Conservation (phyloP, 495 filamentous ascomycete genomes). For the Sphaerosporella brunnea region DNA sequence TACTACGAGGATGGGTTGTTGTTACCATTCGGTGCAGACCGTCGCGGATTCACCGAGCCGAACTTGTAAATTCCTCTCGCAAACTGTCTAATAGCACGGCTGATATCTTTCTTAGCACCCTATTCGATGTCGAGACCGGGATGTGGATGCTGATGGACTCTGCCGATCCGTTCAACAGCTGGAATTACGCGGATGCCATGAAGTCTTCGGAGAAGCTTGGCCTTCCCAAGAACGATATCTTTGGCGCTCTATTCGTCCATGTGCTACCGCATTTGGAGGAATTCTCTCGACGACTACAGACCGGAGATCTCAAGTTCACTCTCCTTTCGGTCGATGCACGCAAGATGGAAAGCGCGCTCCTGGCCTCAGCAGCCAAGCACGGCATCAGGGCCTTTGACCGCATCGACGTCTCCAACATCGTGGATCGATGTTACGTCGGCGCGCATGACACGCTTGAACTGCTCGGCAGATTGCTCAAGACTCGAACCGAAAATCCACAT, state of each 20-base stretch:
- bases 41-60: slow-evolving; percentile 1
- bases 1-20: slow-evolving; percentile 9
- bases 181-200: slow-evolving; percentile 1
- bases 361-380: not conserved
- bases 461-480: slow-evolving; percentile 4
- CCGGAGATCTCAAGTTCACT: slow-evolving; percentile 4
- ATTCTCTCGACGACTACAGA: slow-evolving; percentile 3
- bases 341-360: not conserved
- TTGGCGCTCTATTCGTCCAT: slow-evolving; percentile 5
- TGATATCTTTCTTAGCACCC: not conserved
- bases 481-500: not conserved
- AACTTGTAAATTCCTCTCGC: slow-evolving; percentile 1
- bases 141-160: slow-evolving; percentile 3
- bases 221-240: slow-evolving; percentile 5
- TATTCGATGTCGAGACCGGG: not conserved
- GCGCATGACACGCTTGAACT: not conserved
- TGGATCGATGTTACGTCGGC: not conserved
- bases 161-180: slow-evolving; percentile 4
- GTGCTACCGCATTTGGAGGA: not conserved
- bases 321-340: not conserved
- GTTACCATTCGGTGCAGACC: slow-evolving; percentile 3
- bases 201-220: no score
- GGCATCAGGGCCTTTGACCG: not conserved
- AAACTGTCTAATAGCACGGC: no score
- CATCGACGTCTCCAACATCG: slow-evolving; percentile 3